These are phyloP conservation scores for Isabelozyma pseudorhagii DNA, from an alignment of 805 yeast species.

Conservation along the genomic window DNA sequence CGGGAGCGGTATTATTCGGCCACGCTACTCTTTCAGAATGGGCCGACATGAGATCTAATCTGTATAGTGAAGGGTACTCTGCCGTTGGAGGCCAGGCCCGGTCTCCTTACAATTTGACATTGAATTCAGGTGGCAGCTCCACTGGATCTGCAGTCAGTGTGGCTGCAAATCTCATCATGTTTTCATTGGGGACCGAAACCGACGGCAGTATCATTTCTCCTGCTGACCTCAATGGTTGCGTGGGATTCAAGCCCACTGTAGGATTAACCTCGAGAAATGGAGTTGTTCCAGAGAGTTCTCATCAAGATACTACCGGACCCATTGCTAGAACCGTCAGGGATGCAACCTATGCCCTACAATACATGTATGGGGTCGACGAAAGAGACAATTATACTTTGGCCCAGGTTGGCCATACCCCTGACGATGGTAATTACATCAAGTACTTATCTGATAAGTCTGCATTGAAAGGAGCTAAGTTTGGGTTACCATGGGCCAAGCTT, in stretches of 20 bases:
- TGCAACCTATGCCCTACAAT: conserved; percentile 21
- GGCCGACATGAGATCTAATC: conserved; percentile 24
- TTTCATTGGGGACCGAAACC: conserved; percentile 24
- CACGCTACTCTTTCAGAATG: conserved; percentile 24
- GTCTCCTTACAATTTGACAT: conserved; percentile 21
- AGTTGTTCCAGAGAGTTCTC: conserved; percentile 24
- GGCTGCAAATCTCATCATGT: conserved; percentile 22
- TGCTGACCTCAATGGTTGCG: conserved; percentile 20
- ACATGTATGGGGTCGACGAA: conserved; percentile 18
- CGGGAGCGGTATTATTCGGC: conserved; percentile 24
- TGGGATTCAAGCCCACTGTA: conserved; percentile 24
- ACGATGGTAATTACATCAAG: conserved; percentile 22
- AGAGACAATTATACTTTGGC: conserved; percentile 17
- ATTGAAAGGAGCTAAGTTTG: conserved; percentile 25
- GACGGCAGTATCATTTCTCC: conserved; percentile 25
- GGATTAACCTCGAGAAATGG: conserved; percentile 24
- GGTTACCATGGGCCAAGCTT: conserved; percentile 23
- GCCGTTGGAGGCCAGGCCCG: conserved; percentile 23
- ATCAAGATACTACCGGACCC: conserved; percentile 23
- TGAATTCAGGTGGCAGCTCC: conserved; percentile 23
- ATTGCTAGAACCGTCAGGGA: conserved; percentile 23
- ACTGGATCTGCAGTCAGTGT: conserved; percentile 24
- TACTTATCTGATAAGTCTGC: conserved; percentile 16
- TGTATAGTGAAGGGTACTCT: conserved; percentile 24
- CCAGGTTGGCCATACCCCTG: conserved; percentile 22